These are phyloP conservation scores for Cardiospermum halicacabum DNA, from an alignment of 345 rosid species.

Conservation along the genomic window DNA sequence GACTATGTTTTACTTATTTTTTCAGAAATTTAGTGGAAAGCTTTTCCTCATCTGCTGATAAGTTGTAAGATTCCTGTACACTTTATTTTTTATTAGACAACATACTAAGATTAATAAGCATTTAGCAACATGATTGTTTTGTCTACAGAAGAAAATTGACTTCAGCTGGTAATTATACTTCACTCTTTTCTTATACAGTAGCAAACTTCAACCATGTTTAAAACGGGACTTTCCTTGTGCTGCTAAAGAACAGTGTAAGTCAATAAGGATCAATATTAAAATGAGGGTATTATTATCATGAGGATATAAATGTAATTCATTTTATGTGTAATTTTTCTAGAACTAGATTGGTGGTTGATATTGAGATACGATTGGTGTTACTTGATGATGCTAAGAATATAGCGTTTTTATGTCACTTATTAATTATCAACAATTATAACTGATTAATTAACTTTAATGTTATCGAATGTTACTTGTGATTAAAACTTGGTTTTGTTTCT, in stretches of 20 bases:
- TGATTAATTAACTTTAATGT: background rate
- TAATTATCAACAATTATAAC: background rate
- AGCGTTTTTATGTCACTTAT: background rate
- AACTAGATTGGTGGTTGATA: too few relatives aligned
- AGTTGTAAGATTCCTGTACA: conserved; percentile 44
- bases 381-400: background rate
- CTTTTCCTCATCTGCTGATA: conserved; percentile 34
- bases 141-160: background rate
- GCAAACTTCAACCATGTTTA: conserved; percentile 45
- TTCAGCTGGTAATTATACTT: background rate
- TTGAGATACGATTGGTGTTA: too few relatives aligned
- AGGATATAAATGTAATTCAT: background rate
- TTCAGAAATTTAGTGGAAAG: conserved; percentile 82
- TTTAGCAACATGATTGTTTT: background rate
- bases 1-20: conserved; percentile 4
- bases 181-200: conserved; percentile 39
- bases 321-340: background rate
- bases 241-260: conserved; percentile 42
- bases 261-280: background rate
- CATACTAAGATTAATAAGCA: background rate
- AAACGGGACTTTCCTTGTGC: conserved; percentile 61
- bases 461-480: background rate
- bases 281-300: background rate
- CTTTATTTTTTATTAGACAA: background rate
- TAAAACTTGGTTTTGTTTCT: background rate